A percentile compares a stretch with the other conserved stretches of the same genome.
Conservation (phyloP, 2,329 filamentous ascomycete species). For the Trichoderma aggressivum region DNA sequence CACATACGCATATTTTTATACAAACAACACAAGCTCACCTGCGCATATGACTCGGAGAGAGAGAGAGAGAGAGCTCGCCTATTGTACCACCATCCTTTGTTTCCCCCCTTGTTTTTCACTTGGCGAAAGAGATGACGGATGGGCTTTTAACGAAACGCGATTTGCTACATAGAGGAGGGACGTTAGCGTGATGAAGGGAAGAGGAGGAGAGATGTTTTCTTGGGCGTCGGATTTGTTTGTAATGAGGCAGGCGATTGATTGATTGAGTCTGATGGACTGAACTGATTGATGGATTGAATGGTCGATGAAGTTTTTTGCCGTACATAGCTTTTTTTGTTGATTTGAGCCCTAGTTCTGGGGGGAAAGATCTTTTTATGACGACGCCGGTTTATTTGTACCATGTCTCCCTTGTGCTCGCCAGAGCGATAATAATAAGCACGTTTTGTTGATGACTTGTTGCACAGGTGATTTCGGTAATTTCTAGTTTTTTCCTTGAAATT, state of each 20-base stretch:
- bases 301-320: neutral
- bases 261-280: neutral
- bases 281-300: neutral
- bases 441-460: neutral
- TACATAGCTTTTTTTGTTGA: constrained; percentile 10
- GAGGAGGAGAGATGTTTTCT: neutral
- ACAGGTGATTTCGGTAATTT: neutral
- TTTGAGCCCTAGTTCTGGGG: neutral
- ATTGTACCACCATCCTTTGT: neutral
- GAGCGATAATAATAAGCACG: neutral
- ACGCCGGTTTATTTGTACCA: neutral
- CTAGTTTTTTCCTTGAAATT: neutral
- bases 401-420: neutral
- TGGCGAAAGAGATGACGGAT: neutral
- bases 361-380: neutral
- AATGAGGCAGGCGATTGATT: neutral
- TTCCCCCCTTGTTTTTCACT: neutral
- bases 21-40: neutral
- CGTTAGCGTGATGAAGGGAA: neutral
- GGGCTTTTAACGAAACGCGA: neutral
- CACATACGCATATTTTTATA: neutral
- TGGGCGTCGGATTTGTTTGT: neutral
- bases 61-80: neutral
- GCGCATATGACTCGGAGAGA: neutral
- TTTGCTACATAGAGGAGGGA: neutral